These are phyloP conservation scores for Thielaviopsis populi DNA, from an alignment of 2,329 filamentous ascomycete genomes.

Conservation along the genomic window DNA sequence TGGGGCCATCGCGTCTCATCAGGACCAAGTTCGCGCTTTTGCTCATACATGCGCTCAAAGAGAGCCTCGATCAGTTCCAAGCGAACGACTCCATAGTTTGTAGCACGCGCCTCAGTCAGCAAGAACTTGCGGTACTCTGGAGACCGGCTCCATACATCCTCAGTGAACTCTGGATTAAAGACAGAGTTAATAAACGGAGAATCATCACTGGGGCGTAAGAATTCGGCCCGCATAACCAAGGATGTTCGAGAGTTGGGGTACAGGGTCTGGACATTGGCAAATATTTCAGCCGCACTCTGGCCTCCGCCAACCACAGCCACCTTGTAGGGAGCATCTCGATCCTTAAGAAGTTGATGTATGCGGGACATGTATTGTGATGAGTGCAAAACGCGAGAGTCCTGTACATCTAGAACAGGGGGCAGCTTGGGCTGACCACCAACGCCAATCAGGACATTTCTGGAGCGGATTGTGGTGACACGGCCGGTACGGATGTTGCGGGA, in stretches of 20 bases:
- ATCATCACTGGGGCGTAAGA: conserved; percentile 81
- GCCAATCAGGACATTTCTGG: conserved; percentile 50
- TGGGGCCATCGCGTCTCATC: conserved; percentile 68
- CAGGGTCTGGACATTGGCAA: conserved; percentile 66
- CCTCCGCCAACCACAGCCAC: conserved; percentile 80
- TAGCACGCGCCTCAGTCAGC: conserved; percentile 58
- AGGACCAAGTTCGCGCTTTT: conserved; percentile 52
- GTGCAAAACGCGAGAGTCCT: conserved; percentile 64
- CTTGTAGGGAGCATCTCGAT: conserved; percentile 41
- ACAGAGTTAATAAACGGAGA: conserved; percentile 96
- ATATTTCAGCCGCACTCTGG: conserved; percentile 91
- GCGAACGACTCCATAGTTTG: conserved; percentile 90
- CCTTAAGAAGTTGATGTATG: conserved; percentile 43
- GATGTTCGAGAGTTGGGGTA: conserved; percentile 70
- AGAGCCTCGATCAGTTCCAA: conserved; percentile 80
- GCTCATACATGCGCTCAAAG: conserved; percentile 77
- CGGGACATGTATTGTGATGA: conserved; percentile 69
- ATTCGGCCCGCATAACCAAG: conserved; percentile 68
- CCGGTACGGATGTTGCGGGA: conserved; percentile 48
- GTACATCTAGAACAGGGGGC: conserved; percentile 51
- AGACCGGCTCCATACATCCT: conserved; percentile 56
- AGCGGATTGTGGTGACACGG: conserved; percentile 35
- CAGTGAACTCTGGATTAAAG: conserved; percentile 78
- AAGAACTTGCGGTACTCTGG: conserved; percentile 44
- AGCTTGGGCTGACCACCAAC: conserved; percentile 50